A percentile compares a stretch with the other conserved stretches of the same genome.
These are phyloP conservation scores for Cystobasidium onofrii DNA, from an alignment of 768 basidiomycete species.

Conservation along the genomic window DNA sequence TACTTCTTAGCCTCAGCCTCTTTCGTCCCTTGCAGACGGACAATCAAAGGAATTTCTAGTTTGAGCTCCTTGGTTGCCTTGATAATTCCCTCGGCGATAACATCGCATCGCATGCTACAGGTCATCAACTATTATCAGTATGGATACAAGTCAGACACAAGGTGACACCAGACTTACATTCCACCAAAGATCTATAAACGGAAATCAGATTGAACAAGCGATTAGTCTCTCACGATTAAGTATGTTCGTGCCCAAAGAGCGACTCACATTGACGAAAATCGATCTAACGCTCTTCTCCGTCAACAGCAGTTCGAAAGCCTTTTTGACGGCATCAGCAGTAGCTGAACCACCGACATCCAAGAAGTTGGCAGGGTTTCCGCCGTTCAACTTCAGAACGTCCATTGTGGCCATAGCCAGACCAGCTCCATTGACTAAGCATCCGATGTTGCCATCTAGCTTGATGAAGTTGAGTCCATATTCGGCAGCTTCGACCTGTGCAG, in stretches of 20 bases:
- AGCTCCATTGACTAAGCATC: constrained; percentile 96
- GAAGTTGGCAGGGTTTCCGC: constrained; percentile 96
- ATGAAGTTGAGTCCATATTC: constrained; percentile 95
- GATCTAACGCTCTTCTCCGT: constrained; percentile 87
- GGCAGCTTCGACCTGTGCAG: constrained; percentile 77
- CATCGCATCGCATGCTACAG: constrained; percentile 94
- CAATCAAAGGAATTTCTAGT: constrained; percentile 76
- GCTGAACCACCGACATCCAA: constrained; percentile 95
- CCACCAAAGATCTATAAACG: constrained; percentile 70
- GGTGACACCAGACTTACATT: constrained; percentile 43
- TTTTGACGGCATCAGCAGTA: constrained; percentile 98
- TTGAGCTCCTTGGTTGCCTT: constrained; percentile 88
- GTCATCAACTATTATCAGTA: not conserved
- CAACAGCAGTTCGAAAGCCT: constrained; percentile 91
- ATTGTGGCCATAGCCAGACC: constrained; percentile 99
- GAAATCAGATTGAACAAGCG: no score
- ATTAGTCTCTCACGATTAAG: not conserved
- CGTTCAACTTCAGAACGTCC: constrained; percentile 95
- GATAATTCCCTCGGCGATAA: constrained; percentile 96
- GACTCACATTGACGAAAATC: constrained; percentile 81
- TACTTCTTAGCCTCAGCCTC: constrained; percentile 91
- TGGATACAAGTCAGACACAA: not conserved
- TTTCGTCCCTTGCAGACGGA: constrained; percentile 93
- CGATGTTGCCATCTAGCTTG: constrained; percentile 94
- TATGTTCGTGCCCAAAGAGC: constrained; percentile 26